phyloP scores from a whole-genome alignment of 1,284 basidiomycete species.

The Amylostereum areolatum region DNA sequence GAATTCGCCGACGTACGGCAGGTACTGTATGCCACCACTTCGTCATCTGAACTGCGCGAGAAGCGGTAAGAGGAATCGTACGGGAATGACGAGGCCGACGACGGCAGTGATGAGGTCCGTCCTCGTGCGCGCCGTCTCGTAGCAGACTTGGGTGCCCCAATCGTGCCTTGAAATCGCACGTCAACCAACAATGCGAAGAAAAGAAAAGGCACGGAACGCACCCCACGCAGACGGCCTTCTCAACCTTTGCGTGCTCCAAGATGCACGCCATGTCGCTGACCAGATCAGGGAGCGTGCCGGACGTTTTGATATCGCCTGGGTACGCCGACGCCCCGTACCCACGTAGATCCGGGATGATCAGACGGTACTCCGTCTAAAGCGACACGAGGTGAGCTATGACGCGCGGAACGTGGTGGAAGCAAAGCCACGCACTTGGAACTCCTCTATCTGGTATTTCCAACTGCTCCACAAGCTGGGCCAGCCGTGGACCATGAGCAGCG shows the following conservation, averaged over 20 bases:
- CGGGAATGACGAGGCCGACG: conserved; percentile 51
- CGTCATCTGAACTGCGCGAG: not conserved
- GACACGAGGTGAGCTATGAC: too few species aligned
- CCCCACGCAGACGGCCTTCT: conserved; percentile 56
- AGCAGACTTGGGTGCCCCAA: conserved; percentile 64
- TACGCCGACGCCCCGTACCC: conserved; percentile 65
- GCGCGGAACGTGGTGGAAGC: too few species aligned
- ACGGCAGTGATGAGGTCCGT: conserved; percentile 58
- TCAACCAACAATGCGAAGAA: not conserved
- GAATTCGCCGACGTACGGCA: conserved; percentile 41
- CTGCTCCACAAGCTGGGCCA: conserved; percentile 72
- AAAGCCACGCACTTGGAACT: conserved; percentile 55
- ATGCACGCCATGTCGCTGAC: conserved; percentile 58
- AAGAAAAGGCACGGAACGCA: conserved; percentile 22
- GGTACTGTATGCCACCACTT: too few species aligned
- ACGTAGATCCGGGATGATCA: conserved; percentile 57
- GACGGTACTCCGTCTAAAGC: conserved; percentile 52
- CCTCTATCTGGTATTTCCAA: conserved; percentile 63
- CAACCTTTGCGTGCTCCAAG: conserved; percentile 41
- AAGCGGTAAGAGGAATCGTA: conserved; percentile 1
- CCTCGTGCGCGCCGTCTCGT: conserved; percentile 58
- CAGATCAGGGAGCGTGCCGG: conserved; percentile 53
- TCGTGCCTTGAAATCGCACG: conserved; percentile 48
- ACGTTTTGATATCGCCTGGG: conserved; percentile 52
- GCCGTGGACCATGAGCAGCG: conserved; percentile 64